Evolutionary conservation across 768 basidiomycete genomes (phyloP).

Genomic region (Cyclocybe aegerita): DNA sequence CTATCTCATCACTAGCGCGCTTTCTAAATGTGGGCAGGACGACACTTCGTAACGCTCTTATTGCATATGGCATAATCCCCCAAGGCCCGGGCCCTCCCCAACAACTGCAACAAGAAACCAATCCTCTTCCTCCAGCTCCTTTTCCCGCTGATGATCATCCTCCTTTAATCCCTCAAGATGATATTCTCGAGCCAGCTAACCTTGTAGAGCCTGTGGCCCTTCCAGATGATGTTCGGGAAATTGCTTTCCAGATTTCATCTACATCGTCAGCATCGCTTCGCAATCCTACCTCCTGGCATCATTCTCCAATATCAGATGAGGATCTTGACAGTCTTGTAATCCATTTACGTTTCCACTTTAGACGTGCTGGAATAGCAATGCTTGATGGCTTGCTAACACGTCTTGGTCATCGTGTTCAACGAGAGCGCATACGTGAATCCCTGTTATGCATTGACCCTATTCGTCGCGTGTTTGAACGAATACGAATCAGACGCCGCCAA

Average conservation of each 20-base stretch:
- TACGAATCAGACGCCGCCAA: slow-evolving; percentile 16
- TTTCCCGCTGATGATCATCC: too few relatives aligned
- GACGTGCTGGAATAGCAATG: slow-evolving; percentile 23
- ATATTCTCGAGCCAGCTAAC: too few relatives aligned
- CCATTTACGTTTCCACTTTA: slow-evolving; percentile 21
- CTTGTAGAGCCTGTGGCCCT: too few relatives aligned
- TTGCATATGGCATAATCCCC: slow-evolving; percentile 13
- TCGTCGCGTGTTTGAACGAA: slow-evolving; percentile 9
- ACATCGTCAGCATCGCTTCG: not conserved
- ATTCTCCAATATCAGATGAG: slow-evolving; percentile 14
- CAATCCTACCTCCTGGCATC: not conserved
- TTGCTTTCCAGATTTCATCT: too few relatives aligned
- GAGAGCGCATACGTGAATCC: slow-evolving; percentile 17
- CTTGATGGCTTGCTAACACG: slow-evolving; percentile 22
- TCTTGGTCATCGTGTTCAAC: slow-evolving; percentile 20
- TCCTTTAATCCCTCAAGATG: too few relatives aligned
- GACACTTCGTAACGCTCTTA: slow-evolving; percentile 11
- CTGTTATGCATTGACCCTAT: slow-evolving; percentile 18
- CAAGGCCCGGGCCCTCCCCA: not conserved
- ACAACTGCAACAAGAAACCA: too few relatives aligned
- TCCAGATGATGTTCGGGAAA: too few relatives aligned
- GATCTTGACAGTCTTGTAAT: slow-evolving; percentile 21
- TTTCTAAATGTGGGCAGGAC: slow-evolving; percentile 13
- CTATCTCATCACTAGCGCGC: slow-evolving; percentile 11
- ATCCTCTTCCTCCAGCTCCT: too few relatives aligned